Evolutionary conservation across 768 basidiomycete species (phyloP).

Genomic region (Macrolepiota dolichaula): DNA sequence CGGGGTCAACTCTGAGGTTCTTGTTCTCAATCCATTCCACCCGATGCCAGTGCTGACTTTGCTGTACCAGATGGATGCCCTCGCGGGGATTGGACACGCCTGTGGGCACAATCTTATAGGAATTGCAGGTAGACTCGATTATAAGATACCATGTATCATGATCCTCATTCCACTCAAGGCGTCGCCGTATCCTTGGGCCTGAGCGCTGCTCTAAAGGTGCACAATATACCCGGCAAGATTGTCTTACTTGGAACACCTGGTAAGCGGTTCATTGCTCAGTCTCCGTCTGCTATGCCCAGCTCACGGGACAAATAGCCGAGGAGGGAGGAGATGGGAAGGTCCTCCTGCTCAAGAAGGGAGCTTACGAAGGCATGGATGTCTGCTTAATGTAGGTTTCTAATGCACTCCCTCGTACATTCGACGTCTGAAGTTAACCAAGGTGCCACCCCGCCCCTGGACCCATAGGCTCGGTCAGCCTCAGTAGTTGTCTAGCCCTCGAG

Average conservation of each 20-base stretch:
- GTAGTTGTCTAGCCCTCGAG: conserved; percentile 60
- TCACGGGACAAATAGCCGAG: conserved; percentile 46
- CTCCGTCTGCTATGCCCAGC: not conserved
- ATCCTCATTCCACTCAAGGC: conserved; percentile 30
- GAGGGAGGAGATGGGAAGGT: conserved; percentile 78
- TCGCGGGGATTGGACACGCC: conserved; percentile 61
- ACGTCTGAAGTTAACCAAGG: conserved; percentile 33
- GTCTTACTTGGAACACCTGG: conserved; percentile 79
- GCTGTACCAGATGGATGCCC: conserved; percentile 54
- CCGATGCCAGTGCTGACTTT: not conserved
- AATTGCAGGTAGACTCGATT: conserved; percentile 38
- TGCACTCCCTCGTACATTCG: not conserved
- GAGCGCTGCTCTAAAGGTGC: conserved; percentile 57
- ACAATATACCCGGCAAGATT: conserved; percentile 65
- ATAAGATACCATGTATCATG: too few species aligned
- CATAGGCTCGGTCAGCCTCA: conserved; percentile 61
- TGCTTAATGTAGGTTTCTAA: conserved; percentile 61
- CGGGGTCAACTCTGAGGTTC: conserved; percentile 76
- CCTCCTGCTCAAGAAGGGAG: conserved; percentile 62
- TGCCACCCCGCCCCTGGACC: conserved; percentile 84
- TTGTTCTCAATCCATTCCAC: conserved; percentile 2
- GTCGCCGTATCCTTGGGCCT: conserved; percentile 70
- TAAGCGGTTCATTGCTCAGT: conserved; percentile 20
- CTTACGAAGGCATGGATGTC: conserved; percentile 72
- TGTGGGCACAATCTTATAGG: conserved; percentile 87